These are phyloP conservation scores for Sporothrix brunneoviolacea DNA, from an alignment of 2,329 filamentous ascomycete species.

Conservation along the genomic window DNA sequence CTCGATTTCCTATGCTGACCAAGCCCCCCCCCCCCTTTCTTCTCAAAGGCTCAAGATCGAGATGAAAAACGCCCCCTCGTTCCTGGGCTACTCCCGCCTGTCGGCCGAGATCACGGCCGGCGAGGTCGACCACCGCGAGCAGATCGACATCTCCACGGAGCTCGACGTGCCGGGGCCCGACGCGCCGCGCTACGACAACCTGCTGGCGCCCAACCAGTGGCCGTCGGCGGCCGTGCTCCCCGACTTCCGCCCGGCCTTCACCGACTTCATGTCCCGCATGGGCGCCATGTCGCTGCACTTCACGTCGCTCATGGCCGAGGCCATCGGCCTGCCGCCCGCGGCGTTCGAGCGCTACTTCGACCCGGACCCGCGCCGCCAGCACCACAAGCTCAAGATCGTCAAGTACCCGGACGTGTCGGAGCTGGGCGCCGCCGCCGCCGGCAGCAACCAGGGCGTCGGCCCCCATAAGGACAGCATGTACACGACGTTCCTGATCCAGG, in stretches of 20 bases:
- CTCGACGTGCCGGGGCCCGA: slow-evolving; percentile 57
- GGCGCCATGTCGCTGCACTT: slow-evolving; percentile 64
- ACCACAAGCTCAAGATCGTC: slow-evolving; percentile 87
- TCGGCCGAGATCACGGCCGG: slow-evolving; percentile 67
- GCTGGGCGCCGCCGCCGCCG: slow-evolving; percentile 40
- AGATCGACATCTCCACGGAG: slow-evolving; percentile 78
- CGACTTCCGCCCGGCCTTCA: slow-evolving; percentile 59
- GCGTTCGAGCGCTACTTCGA: slow-evolving; percentile 80
- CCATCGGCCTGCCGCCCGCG: slow-evolving; percentile 60
- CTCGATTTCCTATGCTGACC: background rate
- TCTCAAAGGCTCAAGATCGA: slow-evolving; percentile 58
- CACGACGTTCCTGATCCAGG: slow-evolving; percentile 74
- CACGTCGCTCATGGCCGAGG: slow-evolving; percentile 75
- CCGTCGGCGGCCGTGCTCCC: slow-evolving; percentile 58
- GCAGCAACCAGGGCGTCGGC: slow-evolving; percentile 49
- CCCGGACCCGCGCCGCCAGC: slow-evolving; percentile 42
- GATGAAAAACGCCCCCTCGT: slow-evolving; percentile 67
- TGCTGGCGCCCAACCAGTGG: slow-evolving; percentile 77
- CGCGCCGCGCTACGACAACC: slow-evolving; percentile 66
- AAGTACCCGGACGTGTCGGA: slow-evolving; percentile 71
- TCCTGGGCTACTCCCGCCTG: slow-evolving; percentile 62
- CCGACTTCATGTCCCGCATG: slow-evolving; percentile 73
- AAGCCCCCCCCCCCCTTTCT: background rate
- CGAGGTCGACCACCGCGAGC: slow-evolving; percentile 72
- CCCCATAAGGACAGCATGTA: slow-evolving; percentile 85